phyloP scores from a whole-genome alignment of 208 protist species.

The Crithidia expoeki region DNA sequence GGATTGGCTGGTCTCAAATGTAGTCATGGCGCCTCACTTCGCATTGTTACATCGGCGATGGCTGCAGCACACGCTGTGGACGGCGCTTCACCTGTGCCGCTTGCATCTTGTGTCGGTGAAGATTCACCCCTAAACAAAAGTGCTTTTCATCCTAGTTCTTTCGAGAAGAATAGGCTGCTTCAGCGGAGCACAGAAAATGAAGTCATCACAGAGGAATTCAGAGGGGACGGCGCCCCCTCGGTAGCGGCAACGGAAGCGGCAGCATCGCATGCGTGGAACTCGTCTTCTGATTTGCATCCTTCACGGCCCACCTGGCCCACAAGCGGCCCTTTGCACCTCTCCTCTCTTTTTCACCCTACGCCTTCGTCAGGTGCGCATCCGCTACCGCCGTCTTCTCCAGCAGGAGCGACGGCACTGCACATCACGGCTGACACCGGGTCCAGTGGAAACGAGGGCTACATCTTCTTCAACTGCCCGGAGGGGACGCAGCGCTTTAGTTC shows the following conservation, averaged over 20 bases:
- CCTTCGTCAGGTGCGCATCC: not conserved
- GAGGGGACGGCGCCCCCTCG: not conserved
- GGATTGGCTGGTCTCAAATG: not conserved
- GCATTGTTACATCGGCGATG: not conserved
- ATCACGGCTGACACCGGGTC: conserved; percentile 26
- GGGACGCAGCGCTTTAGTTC: conserved; percentile 83
- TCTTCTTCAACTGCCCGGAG: conserved; percentile 91
- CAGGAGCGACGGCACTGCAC: not conserved
- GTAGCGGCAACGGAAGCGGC: not conserved
- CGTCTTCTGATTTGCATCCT: conserved; percentile 23
- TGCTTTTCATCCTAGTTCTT: no score
- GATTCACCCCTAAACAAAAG: no score
- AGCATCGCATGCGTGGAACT: conserved; percentile 1
- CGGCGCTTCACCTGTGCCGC: no score
- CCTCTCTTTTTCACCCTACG: not conserved
- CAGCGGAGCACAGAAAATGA: no score
- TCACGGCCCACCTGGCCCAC: conserved; percentile 23
- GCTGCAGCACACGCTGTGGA: no score
- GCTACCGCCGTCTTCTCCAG: not conserved
- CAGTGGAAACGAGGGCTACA: conserved; percentile 52
- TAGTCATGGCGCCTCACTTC: not conserved
- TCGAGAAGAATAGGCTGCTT: no score
- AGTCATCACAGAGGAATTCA: no score
- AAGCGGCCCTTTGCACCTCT: conserved; percentile 4
- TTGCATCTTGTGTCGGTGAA: no score